Conservation (phyloP, 2,329 filamentous ascomycete genomes). For the Lithohypha guttulata region DNA sequence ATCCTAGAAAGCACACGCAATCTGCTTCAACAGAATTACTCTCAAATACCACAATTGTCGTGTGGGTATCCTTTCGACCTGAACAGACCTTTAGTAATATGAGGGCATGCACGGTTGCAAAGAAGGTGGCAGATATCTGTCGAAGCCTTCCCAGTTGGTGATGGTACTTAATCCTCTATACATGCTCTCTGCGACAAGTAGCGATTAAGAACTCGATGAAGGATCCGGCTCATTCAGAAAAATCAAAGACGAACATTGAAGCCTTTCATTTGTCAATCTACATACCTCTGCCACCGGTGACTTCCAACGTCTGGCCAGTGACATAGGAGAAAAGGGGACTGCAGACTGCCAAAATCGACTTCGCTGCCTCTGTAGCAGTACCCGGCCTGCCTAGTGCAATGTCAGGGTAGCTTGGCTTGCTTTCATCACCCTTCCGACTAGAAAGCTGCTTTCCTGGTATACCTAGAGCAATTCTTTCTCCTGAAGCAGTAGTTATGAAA, state of each 20-base stretch:
- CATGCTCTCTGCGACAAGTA: no score
- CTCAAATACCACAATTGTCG: conserved; percentile 25
- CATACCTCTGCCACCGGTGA: conserved; percentile 46
- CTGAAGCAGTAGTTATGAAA: conserved; percentile 65
- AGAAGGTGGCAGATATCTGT: no score
- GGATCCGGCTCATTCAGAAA: no score
- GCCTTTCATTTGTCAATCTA: no score
- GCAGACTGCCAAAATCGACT: conserved; percentile 63
- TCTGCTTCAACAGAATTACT: conserved; percentile 22
- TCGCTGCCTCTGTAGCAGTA: conserved; percentile 68
- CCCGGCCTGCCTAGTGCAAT: conserved; percentile 71
- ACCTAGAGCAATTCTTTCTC: conserved; percentile 62
- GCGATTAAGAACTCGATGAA: no score
- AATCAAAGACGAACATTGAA: no score
- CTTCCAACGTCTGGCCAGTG: conserved; percentile 51
- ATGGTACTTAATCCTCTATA: no score
- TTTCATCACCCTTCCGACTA: conserved; percentile 22
- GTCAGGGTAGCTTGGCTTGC: conserved; percentile 45
- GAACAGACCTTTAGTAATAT: conserved; percentile 25
- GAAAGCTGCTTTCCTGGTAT: conserved; percentile 54
- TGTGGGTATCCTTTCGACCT: conserved; percentile 22
- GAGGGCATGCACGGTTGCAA: no score
- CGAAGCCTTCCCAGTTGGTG: no score
- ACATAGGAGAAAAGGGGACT: conserved; percentile 80
- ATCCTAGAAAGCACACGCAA: conserved; percentile 24